Conservation (phyloP, 139 green algal species). For the Marvania coccoides region DNA sequence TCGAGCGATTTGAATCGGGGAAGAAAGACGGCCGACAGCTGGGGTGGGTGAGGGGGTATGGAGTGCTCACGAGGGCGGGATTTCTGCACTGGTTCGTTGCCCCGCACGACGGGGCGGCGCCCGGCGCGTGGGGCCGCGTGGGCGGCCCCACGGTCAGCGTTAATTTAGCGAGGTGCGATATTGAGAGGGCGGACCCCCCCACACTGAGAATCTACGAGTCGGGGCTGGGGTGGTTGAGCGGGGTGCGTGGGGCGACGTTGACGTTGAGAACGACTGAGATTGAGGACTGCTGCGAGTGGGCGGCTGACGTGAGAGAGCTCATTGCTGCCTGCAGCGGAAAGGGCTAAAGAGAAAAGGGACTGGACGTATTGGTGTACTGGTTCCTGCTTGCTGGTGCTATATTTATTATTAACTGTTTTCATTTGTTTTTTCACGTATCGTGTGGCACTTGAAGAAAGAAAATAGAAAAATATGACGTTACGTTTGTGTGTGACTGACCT, state of each 20-base stretch:
- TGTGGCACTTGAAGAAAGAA: too few species aligned
- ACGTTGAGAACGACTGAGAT: conserved; percentile 27
- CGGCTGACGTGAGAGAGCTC: conserved; percentile 2
- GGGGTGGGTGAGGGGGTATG: conserved; percentile 45
- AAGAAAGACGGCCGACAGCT: too few species aligned
- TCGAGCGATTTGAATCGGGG: conserved; percentile 40
- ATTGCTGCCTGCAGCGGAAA: background rate
- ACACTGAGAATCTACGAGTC: conserved; percentile 53
- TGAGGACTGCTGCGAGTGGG: conserved; percentile 25
- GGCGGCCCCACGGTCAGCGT: conserved; percentile 15
- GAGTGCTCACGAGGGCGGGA: conserved; percentile 57
- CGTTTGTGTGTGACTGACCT: too few species aligned
- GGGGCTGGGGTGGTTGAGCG: conserved; percentile 9
- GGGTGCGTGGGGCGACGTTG: conserved; percentile 13
- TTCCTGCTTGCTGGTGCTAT: too few species aligned
- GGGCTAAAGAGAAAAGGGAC: too few species aligned
- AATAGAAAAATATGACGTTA: too few species aligned
- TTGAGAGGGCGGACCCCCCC: conserved; percentile 49
- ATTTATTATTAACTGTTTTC: too few species aligned
- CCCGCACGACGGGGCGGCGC: background rate
- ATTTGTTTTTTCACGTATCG: too few species aligned
- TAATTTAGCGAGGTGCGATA: conserved; percentile 33
- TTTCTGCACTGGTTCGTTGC: conserved; percentile 55
- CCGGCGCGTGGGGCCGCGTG: background rate
- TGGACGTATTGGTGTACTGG: too few species aligned